Evolutionary conservation across 345 rosid genomes (phyloP), one percentile per base, ranked within the genome.

Genomic region (Hypericum androsaemum): DNA sequence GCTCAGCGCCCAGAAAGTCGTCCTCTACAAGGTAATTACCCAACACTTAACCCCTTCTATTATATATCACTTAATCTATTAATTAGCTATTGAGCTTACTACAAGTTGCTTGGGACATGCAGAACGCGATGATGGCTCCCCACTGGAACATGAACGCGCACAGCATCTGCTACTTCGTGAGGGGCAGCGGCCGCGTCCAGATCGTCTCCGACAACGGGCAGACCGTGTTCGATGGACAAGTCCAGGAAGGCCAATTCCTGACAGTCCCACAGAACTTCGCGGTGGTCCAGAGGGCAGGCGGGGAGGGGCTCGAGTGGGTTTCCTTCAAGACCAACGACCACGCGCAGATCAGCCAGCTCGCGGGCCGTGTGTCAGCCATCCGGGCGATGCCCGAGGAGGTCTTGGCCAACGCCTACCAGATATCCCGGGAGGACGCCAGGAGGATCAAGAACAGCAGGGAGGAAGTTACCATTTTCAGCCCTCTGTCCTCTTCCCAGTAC

Each of bases 1-100:
- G 36, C 87, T 84, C 63, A 76, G 80, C 39, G 79, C 79, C 1
- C 61, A 76, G 57, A 71, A 73, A 50, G 88, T 79, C 9, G 52
- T 61, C 37, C 80, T 77, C 44, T 71, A 65, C 74, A 47, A 2
- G 60, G 74, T 74, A 60, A 42, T 53, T 37, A 12, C 6, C 38
- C 9, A 22, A 22, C 32, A 22, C n/a, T n/a, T n/a, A n/a, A n/a
- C n/a, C n/a, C n/a, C n/a, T n/a, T n/a, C n/a, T n/a, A n/a, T n/a
- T n/a, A 22, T 22, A 22, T 1, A 22, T 22, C 4, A 22, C 32
- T 22, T 22, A n/a, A n/a, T 22, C 32, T 22, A 22, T 22, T 22
- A 1, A 22, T 4, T 22, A 22, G 32, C 32, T 22, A 22, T 4
- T 22, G 1, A 4, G 32, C 32, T 22, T 22, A 22, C 32, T 22